Conservation (phyloP, 1,284 basidiomycete genomes). For the Neolentinus lepideus region DNA sequence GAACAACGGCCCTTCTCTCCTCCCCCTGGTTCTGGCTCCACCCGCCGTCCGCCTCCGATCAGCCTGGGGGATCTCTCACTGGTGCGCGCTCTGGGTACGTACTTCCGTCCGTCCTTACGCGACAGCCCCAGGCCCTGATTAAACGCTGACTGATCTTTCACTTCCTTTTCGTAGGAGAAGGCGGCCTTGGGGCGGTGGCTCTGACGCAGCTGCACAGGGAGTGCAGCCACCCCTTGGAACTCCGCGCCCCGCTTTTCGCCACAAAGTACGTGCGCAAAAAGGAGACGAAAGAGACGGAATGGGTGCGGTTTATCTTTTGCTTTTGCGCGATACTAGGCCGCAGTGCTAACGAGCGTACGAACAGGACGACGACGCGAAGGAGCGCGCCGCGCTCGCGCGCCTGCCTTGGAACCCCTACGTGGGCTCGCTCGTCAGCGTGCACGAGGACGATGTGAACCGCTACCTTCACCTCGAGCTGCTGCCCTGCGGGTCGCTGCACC, state of each 20-base stretch:
- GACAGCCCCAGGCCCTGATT: background rate
- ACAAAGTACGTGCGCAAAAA: slow-evolving; percentile 33
- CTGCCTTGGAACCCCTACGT: slow-evolving; percentile 49
- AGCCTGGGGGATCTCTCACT: background rate
- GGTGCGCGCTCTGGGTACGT: background rate
- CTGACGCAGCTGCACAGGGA: slow-evolving; percentile 25
- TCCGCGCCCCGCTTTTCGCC: slow-evolving; percentile 26
- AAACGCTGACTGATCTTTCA: background rate
- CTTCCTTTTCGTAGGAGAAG: background rate
- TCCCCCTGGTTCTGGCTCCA: background rate
- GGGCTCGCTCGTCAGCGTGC: slow-evolving; percentile 32
- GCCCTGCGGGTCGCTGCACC: slow-evolving; percentile 31
- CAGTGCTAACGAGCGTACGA: background rate
- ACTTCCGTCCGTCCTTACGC: background rate
- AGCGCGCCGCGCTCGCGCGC: slow-evolving; percentile 25
- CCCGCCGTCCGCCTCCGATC: background rate
- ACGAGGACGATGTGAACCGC: slow-evolving; percentile 36
- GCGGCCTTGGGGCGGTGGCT: slow-evolving; percentile 20
- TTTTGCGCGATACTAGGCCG: background rate
- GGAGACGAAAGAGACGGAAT: slow-evolving; percentile 21
- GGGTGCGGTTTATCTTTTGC: slow-evolving; percentile 15
- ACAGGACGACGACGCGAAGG: slow-evolving; percentile 3
- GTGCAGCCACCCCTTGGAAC: slow-evolving; percentile 20
- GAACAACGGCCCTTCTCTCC: background rate
- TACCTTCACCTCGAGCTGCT: slow-evolving; percentile 44